Evolutionary conservation across 1,284 basidiomycete genomes (phyloP), one percentile per base, ranked within the genome.

Genomic region (Leccinum subspadiceum): DNA sequence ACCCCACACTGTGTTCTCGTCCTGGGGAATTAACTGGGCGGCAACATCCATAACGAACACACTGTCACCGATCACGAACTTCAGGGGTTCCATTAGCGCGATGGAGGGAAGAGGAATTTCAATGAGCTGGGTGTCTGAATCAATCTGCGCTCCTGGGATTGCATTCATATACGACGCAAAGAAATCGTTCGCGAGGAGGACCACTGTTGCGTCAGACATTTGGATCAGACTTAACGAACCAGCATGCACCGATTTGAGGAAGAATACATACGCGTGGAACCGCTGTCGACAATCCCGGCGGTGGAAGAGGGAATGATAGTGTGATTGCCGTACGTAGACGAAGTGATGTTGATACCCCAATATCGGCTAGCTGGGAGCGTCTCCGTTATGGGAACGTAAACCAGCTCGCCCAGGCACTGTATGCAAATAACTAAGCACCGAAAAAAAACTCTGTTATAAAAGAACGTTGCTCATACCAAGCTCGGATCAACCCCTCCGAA

Each of bases 291-390:
- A 10, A 31, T 31, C 31, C 31, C 31, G 4, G 31, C 31, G 31
- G 9, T 31, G 9, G 31, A 31, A 31, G 9, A 31, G 31, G 31
- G 31, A 31, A 31, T 31, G 31, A 31, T 10, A 31, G 31, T 31
- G 31, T 31, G 31, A 4, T 10, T 31, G 31, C 31, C 31, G 31
- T 31, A 31, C 4, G 31, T 31, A 31, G 31, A 31, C 31, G 4
- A 39, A 1, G 66, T 64, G 15, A 74, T 5, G 8, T 74, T 62
- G 54, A 71, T 63, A 2, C 70, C 70, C 72, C 70, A 73, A 50
- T 52, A 73, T 13, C 2, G 1, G 0, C 46, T 2, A 5, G 71
- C 33, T 12, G 68, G 70, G n/a, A 6, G 10, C 9, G 60, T 72
- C 13, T 46, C 0, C 22, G 72, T 74, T 39, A 73, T 4, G 20